Evolutionary conservation across 805 yeast species (phyloP).

Genomic region (Wickerhamia fluorescens): DNA sequence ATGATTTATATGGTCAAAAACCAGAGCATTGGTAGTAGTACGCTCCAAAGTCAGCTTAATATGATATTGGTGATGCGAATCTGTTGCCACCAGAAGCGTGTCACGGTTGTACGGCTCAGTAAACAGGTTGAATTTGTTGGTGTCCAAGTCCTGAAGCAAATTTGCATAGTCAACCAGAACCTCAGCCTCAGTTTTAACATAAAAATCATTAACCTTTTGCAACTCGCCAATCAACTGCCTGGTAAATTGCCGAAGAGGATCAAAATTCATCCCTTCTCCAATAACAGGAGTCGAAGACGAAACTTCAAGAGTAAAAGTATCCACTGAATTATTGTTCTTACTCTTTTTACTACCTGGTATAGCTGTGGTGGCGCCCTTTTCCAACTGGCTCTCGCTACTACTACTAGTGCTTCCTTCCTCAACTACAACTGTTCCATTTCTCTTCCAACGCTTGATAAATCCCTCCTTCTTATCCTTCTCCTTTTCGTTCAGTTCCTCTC

Average conservation of each 20-base stretch:
- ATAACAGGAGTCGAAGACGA: slow-evolving; percentile 13
- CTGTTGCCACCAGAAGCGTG: slow-evolving; percentile 6
- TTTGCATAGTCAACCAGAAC: slow-evolving; percentile 39
- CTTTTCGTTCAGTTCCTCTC: too few species aligned
- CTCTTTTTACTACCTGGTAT: too few species aligned
- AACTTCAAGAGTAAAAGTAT: slow-evolving; percentile 10
- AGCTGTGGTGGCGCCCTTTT: too few species aligned
- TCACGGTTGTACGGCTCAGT: slow-evolving; percentile 19
- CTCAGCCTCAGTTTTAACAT: slow-evolving; percentile 38
- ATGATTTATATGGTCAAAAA: slow-evolving; percentile 21
- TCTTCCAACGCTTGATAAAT: too few species aligned
- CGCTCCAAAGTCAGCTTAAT: slow-evolving; percentile 14
- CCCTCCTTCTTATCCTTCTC: too few species aligned
- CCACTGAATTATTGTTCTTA: slow-evolving; percentile 6
- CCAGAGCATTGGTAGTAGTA: slow-evolving; percentile 18
- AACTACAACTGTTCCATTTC: too few species aligned
- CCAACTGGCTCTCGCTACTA: slow-evolving; percentile 12
- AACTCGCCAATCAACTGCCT: slow-evolving; percentile 42
- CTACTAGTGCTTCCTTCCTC: slow-evolving; percentile 1
- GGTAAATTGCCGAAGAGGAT: slow-evolving; percentile 38
- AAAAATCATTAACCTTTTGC: slow-evolving; percentile 46
- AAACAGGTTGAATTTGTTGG: slow-evolving; percentile 16
- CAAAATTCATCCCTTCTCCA: slow-evolving; percentile 9
- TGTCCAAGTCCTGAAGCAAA: slow-evolving; percentile 41
- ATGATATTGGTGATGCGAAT: slow-evolving; percentile 15